Conservation (phyloP, 225 moss, liverwort and hornwort species). For the Pleurozium schreberi region DNA sequence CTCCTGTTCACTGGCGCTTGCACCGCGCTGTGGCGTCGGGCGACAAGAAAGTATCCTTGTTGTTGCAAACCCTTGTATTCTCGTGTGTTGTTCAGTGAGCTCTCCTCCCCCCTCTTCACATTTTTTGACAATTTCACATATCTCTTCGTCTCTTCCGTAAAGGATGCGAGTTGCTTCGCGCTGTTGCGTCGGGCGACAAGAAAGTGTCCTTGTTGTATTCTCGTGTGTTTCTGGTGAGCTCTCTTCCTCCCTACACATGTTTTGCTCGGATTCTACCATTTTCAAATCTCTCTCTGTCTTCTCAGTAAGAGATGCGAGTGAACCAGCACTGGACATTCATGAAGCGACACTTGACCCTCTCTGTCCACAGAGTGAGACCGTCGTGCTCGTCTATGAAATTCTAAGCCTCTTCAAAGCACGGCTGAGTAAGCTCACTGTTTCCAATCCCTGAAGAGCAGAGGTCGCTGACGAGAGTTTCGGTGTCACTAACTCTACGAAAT, state of each 20-base stretch:
- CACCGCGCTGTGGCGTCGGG: constrained; percentile 36
- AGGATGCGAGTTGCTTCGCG: background rate
- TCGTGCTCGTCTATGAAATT: background rate
- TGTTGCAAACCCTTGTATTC: background rate
- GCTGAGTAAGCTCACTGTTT: background rate
- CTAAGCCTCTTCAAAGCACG: background rate
- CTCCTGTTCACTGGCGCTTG: constrained; percentile 17
- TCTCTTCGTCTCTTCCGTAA: background rate
- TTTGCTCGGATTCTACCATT: background rate
- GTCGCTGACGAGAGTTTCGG: background rate
- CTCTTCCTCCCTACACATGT: background rate
- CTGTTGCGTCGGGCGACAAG: background rate
- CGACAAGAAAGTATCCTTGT: constrained; percentile 34
- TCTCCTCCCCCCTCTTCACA: background rate
- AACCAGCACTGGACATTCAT: background rate
- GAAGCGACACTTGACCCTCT: constrained; percentile 1
- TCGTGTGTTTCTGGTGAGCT: background rate
- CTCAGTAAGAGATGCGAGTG: background rate
- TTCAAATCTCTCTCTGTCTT: background rate
- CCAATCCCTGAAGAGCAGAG: background rate
- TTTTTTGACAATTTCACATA: background rate
- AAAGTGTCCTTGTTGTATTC: background rate
- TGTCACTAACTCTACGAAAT: background rate
- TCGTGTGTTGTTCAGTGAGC: background rate
- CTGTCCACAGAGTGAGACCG: background rate